Evolutionary conservation across 2,329 filamentous ascomycete species (phyloP), one percentile per base, ranked within the genome.

Genomic region (Pseudopyrenochaeta lycopersici): DNA sequence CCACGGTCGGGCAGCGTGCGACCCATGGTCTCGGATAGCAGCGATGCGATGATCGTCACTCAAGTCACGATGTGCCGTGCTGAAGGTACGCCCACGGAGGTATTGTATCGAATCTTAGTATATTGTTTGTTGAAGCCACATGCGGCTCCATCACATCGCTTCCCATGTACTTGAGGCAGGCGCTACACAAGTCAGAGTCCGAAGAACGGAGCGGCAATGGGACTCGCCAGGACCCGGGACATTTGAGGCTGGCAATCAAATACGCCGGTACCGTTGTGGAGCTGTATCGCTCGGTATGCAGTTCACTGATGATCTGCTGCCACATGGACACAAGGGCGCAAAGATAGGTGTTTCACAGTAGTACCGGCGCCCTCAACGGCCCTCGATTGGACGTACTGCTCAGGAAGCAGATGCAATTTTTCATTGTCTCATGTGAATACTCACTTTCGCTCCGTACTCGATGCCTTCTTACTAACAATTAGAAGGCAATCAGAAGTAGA

Each of bases 31-130:
- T 47, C 44, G 51, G 47, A 48, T 52, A 51, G 53, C 41, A 51
- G 51, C 47, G 29, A 51, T 43, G 51, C 49, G 46, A 53, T 48
- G 51, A 51, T 54, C 43, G 39, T 40, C 51, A 18, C n/a, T 35
- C 18, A 32, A 30, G 39, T 5, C 12, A 33, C 48, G 12, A 50
- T 54, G 46, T 23, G 49, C 40, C 39, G 38, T 40, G 44, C 44
- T 38, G 23, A 33, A 51, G 21, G 9, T 20, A 33, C 40, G 18
- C 35, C 35, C 15, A 33, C 43, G 42, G 18, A 17, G 23, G 50
- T 31, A 31, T 32, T 29, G 44, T 46, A 40, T 50, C 21, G 20
- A 38, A 18, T 17, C 32, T 29, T 18, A 43, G 20, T 40, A 33
- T 41, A 27, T 21, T 30, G 18, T 41, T 15, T 20, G 29, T 15